Percentiles rank a stretch among this genome's conserved stretches.
phyloP scores from a whole-genome alignment of 1,284 basidiomycete species.

The Cutaneotrichosporon curvatum region DNA sequence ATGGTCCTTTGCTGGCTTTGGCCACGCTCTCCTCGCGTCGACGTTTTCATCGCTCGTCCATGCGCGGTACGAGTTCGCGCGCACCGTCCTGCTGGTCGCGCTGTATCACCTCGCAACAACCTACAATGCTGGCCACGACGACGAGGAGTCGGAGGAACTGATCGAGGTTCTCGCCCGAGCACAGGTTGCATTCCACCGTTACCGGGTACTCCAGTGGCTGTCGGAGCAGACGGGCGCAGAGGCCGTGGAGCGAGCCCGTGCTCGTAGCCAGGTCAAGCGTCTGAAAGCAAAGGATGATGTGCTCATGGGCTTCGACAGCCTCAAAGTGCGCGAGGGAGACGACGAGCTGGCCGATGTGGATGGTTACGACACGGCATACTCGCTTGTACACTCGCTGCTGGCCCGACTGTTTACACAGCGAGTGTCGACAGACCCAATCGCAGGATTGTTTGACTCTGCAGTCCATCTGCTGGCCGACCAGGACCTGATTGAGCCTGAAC shows the following conservation, averaged over 20 bases:
- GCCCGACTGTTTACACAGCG: slow-evolving; percentile 33
- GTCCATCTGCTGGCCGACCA: slow-evolving; percentile 17
- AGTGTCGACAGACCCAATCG: slow-evolving; percentile 53
- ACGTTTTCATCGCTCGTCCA: slow-evolving; percentile 25
- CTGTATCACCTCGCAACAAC: slow-evolving; percentile 35
- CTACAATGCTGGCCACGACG: slow-evolving; percentile 20
- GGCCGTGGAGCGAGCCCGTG: slow-evolving; percentile 16
- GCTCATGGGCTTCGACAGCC: slow-evolving; percentile 47
- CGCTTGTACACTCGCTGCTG: slow-evolving; percentile 63
- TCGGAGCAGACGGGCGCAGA: slow-evolving; percentile 26
- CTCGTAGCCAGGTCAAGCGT: slow-evolving; percentile 17
- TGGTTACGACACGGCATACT: slow-evolving; percentile 51
- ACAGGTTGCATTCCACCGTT: slow-evolving; percentile 38
- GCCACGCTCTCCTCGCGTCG: slow-evolving; percentile 38
- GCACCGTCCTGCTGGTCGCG: slow-evolving; percentile 38
- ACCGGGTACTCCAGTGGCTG: slow-evolving; percentile 39
- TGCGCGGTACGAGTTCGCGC: slow-evolving; percentile 36
- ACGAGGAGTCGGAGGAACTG: slow-evolving; percentile 29
- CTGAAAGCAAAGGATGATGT: slow-evolving; percentile 24
- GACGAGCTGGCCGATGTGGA: slow-evolving; percentile 21
- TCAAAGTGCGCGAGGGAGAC: slow-evolving; percentile 29
- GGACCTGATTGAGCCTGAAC: slow-evolving; percentile 9
- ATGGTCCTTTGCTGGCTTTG: slow-evolving; percentile 31
- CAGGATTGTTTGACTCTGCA: slow-evolving; percentile 19
- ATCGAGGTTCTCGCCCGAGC: slow-evolving; percentile 32